These are phyloP conservation scores for Eremothecium coryli DNA, from an alignment of 1,139 yeast species.

Conservation along the genomic window DNA sequence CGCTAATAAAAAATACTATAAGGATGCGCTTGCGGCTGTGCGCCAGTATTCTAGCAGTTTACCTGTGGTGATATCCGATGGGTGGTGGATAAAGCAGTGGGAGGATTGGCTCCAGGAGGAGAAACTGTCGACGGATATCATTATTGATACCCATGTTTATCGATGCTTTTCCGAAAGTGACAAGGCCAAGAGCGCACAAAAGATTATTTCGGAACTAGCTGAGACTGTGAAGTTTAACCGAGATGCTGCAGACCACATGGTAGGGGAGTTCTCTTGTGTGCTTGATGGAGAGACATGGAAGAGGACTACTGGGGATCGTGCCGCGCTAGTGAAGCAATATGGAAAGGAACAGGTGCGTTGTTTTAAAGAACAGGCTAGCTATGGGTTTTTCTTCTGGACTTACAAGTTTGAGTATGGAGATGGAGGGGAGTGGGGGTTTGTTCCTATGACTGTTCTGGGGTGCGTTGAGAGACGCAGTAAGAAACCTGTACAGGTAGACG, in stretches of 20 bases:
- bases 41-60: constrained; percentile 45
- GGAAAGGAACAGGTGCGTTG: constrained; percentile 39
- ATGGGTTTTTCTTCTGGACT: constrained; percentile 87
- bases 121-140: constrained; percentile 44
- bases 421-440: constrained; percentile 95
- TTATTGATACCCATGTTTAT: constrained; percentile 79
- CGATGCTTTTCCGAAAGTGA: constrained; percentile 77
- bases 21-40: constrained; percentile 56
- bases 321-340: constrained; percentile 36
- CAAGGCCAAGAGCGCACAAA: constrained; percentile 52
- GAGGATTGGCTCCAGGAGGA: constrained; percentile 49
- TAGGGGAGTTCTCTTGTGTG: constrained; percentile 90
- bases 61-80: constrained; percentile 81
- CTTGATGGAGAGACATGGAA: constrained; percentile 70
- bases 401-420: constrained; percentile 77
- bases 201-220: constrained; percentile 51
- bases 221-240: constrained; percentile 42
- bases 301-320: constrained; percentile 40
- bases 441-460: constrained; percentile 64
- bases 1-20: constrained; percentile 53
- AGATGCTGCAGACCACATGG: constrained; percentile 57
- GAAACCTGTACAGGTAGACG: constrained; percentile 36
- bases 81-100: constrained; percentile 88
- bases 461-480: constrained; percentile 37
- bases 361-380: constrained; percentile 44